Evolutionary conservation across 2,329 filamentous ascomycete species (phyloP), one percentile per base, ranked within the genome.

Genomic region (Cladosporium halotolerans): DNA sequence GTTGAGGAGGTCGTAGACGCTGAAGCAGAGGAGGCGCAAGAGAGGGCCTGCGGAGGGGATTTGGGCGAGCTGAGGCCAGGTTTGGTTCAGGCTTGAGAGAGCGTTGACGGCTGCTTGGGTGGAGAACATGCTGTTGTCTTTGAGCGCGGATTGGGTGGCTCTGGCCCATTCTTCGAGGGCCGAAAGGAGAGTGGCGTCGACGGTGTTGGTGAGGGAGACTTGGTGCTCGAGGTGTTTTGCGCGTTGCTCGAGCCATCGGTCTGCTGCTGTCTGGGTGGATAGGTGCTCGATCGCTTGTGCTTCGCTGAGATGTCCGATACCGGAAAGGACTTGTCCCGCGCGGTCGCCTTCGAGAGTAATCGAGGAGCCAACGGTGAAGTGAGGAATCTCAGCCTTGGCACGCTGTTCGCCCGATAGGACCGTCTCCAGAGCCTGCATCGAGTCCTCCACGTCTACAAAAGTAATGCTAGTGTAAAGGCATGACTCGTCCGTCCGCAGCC

Each of bases 1-100:
- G 64, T 88, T 87, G 4, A 95, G 77, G 43, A 83, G 76, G 65
- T 89, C 84, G 68, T 93, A 91, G 1, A 92, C 72, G 3, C 84
- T 75, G 4, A 89, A 67, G 48, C 86, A 79, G 31, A 81, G 73
- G 1, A 80, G 73, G 16, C 33, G 43, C 28, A 43, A 42, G 6
- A 53, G 38, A 6, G 28, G 16, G 11, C 52, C 9, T 9, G 59
- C 49, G 14, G 33, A 19, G 32, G 41, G 10, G 3, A 55, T 38
- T 10, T 23, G 40, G 7, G 16, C 39, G 8, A 63, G 28, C 1
- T 41, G 16, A 3, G 16, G 51, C 62, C 63, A 66, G 4, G 58
- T 32, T 11, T 11, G 28, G 10, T 52, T 11, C 10, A 67, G 43
- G 11, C 59, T 57, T 4, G 41, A 40, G 9, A 67, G 33, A 1